Evolutionary conservation across 768 basidiomycete genomes (phyloP), one percentile per base, ranked within the genome.

Genomic region (Hygrocybe coccinea): DNA sequence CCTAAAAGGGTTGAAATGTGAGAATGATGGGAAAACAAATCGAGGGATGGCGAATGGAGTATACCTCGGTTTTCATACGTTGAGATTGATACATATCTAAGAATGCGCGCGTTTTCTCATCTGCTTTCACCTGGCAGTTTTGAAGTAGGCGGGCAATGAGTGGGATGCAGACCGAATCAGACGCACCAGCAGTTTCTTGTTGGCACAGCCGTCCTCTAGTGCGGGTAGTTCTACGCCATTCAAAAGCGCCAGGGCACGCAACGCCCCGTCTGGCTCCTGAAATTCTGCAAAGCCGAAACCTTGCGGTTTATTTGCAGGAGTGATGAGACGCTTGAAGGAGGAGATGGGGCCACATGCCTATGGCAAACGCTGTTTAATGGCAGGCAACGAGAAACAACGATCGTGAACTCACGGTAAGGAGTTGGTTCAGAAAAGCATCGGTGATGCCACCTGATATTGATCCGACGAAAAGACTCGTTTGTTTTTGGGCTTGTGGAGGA

Each of bases 201-300:
- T 81, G 64, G 66, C 85, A 74, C 67, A 75, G 58, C 66, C 75
- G 76, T 71, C 82, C 67, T 68, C 82, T 61, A 74, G 69, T 60
- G 74, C 83, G 50, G 79, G 79, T n/a, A 81, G 60, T 59, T 81
- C 79, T 19, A 81, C 71, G 25, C 72, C 72, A 56, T 80, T 79
- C 56, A 81, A 63, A 17, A 80, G 60, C 41, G 85, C 62, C 41
- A 79, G 55, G 3, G 79, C 91, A 58, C 95, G 79, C 58, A 95
- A 71, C 3, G 97, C 94, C 57, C 87, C 85, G 67, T 95, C 90
- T 12, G 95, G 91, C 53, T 95, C 95, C 67, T 95, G 90, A 66
- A 83, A 98, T 69, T 95, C 91, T 48, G 92, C 95, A 71, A 98
- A 99, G 9, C 95, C 97, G 66, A 98, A 98, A 2, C 92, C 93